phyloP scores from a whole-genome alignment of 352 stramenopile species.

The Phytophthora sansomeana region DNA sequence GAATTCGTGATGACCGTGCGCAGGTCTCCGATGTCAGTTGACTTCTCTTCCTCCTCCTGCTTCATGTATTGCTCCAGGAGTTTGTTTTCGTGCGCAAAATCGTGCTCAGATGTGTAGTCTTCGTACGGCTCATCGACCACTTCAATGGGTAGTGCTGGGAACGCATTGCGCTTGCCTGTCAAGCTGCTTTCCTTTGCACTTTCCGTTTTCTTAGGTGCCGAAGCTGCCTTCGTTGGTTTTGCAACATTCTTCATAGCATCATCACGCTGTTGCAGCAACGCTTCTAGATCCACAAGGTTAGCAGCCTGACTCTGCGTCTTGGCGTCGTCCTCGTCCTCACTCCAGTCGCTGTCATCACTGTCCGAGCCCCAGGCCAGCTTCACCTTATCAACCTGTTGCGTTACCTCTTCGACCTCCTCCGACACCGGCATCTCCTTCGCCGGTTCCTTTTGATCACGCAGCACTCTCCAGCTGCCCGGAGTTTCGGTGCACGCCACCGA shows the following conservation, averaged over 20 bases:
- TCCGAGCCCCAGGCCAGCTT: constrained; percentile 47
- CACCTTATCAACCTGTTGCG: constrained; percentile 24
- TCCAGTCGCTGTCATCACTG: constrained; percentile 80
- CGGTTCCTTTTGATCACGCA: constrained; percentile 62
- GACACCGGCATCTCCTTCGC: constrained; percentile 7
- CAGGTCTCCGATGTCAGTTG: constrained; percentile 63
- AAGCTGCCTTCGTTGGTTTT: constrained; percentile 9
- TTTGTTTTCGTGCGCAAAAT: constrained; percentile 78
- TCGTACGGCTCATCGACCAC: constrained; percentile 84
- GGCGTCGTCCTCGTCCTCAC: constrained; percentile 59
- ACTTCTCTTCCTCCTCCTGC: constrained; percentile 83
- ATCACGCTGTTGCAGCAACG: constrained; percentile 73
- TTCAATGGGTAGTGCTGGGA: constrained; percentile 70
- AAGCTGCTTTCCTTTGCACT: neutral
- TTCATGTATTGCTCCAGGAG: constrained; percentile 85
- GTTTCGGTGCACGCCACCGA: constrained; percentile 71
- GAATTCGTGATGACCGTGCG: constrained; percentile 61
- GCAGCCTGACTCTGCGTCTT: constrained; percentile 13
- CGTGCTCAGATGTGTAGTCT: constrained; percentile 64
- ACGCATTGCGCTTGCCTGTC: constrained; percentile 37
- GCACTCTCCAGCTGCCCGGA: constrained; percentile 74
- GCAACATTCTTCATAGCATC: constrained; percentile 57
- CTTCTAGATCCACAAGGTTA: constrained; percentile 65
- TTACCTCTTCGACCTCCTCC: constrained; percentile 19
- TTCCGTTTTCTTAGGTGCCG: constrained; percentile 14